Evolutionary conservation across 2,329 filamentous ascomycete genomes (phyloP).

Genomic region (Leptoxyphium fumago): DNA sequence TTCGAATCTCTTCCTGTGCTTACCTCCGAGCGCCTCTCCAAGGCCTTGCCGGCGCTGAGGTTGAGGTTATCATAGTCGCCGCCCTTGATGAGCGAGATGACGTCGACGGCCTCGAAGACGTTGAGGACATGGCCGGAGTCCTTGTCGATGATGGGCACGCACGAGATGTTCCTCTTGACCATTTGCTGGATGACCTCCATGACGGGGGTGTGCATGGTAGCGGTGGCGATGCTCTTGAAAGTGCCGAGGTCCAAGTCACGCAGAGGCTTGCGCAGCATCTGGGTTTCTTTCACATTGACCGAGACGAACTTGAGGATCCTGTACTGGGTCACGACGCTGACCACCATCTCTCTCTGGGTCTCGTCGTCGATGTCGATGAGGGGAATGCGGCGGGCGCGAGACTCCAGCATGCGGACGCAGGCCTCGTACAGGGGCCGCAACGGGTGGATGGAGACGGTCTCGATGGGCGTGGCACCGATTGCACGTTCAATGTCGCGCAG

Average conservation of each 20-base stretch:
- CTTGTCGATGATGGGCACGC: conserved; percentile 78
- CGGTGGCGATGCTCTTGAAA: conserved; percentile 66
- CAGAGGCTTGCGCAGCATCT: conserved; percentile 75
- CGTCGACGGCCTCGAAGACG: conserved; percentile 94
- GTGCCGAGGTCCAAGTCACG: conserved; percentile 74
- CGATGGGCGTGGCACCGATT: conserved; percentile 77
- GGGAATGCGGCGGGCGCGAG: conserved; percentile 82
- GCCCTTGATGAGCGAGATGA: conserved; percentile 89
- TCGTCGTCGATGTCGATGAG: conserved; percentile 90
- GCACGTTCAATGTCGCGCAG: conserved; percentile 91
- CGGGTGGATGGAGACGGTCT: conserved; percentile 92
- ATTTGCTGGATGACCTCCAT: conserved; percentile 89
- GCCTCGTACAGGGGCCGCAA: conserved; percentile 86
- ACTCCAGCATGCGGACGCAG: conserved; percentile 84
- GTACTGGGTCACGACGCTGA: conserved; percentile 96
- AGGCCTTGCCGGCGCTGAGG: conserved; percentile 72
- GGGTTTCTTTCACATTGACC: conserved; percentile 81
- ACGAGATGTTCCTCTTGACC: conserved; percentile 86
- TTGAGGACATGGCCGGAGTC: conserved; percentile 69
- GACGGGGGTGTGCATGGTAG: conserved; percentile 77
- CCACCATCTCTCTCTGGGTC: conserved; percentile 79
- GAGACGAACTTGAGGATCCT: conserved; percentile 97
- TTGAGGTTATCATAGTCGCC: conserved; percentile 83
- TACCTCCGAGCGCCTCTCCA: conserved; percentile 69
- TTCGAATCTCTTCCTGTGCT: conserved; percentile 6